Percentiles rank a stretch among this genome's conserved stretches.
These are phyloP conservation scores for Neostapfia colusana DNA, from an alignment of 176 grass and related monocot species.

Conservation along the genomic window DNA sequence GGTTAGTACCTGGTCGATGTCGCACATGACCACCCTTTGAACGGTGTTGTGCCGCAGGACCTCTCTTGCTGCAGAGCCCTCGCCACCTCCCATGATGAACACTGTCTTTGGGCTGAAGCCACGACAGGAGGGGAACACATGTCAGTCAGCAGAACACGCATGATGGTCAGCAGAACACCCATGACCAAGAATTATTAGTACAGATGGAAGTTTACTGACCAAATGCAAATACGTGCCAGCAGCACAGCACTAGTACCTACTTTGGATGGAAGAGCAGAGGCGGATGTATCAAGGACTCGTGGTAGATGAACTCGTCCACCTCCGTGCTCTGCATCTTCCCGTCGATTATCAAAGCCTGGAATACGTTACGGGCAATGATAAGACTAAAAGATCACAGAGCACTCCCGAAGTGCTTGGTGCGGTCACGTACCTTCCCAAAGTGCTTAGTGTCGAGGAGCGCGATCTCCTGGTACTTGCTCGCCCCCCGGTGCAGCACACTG, in stretches of 20 bases:
- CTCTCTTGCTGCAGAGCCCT: slow-evolving; percentile 76
- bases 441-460: slow-evolving; percentile 67
- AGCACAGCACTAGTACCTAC: slow-evolving; percentile 21
- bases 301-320: slow-evolving; percentile 84
- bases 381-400: background rate
- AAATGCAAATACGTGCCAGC: too few relatives aligned
- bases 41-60: slow-evolving; percentile 53
- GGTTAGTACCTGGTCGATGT: slow-evolving; percentile 54
- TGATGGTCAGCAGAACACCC: background rate
- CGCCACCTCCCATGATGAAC: slow-evolving; percentile 83
- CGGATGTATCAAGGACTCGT: slow-evolving; percentile 71
- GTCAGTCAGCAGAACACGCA: too few relatives aligned
- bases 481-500: slow-evolving; percentile 55
- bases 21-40: slow-evolving; percentile 63
- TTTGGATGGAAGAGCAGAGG: slow-evolving; percentile 65
- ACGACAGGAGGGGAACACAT: too few relatives aligned
- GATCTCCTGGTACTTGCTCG: slow-evolving; percentile 62
- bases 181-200: background rate
- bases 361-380: background rate
- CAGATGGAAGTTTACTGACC: too few relatives aligned
- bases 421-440: slow-evolving; percentile 55
- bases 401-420: too few relatives aligned
- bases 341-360: slow-evolving; percentile 68
- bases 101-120: slow-evolving; percentile 57
- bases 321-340: slow-evolving; percentile 88